Evolutionary conservation across 805 yeast genomes (phyloP).

Genomic region (Nakazawaea wickerhamii): DNA sequence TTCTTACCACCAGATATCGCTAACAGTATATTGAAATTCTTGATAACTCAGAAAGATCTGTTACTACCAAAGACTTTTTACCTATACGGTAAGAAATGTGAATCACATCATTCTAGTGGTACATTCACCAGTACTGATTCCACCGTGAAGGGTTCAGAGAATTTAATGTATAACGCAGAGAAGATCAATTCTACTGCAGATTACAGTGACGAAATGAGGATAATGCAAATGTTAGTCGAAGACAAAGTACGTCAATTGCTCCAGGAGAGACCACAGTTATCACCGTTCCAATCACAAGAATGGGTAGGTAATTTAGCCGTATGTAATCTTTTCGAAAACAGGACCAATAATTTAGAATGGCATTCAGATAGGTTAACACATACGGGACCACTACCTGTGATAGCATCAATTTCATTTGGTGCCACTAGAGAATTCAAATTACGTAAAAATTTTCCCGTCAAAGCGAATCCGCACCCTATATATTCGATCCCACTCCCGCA

Average conservation of each 20-base stretch:
- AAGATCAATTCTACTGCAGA: constrained; percentile 20
- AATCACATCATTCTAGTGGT: constrained; percentile 49
- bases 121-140: constrained; percentile 25
- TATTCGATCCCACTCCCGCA: constrained; percentile 61
- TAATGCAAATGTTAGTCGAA: constrained; percentile 34
- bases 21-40: constrained; percentile 33
- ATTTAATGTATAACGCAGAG: constrained; percentile 39
- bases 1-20: constrained; percentile 50
- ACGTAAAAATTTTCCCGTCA: constrained; percentile 32
- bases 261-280: constrained; percentile 24
- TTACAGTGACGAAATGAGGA: constrained; percentile 36
- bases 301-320: constrained; percentile 56
- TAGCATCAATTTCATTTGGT: constrained; percentile 67
- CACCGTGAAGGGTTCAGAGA: constrained; percentile 14
- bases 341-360: constrained; percentile 55
- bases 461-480: constrained; percentile 26
- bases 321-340: constrained; percentile 48
- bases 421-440: constrained; percentile 63
- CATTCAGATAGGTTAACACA: constrained; percentile 72
- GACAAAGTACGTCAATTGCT: constrained; percentile 33
- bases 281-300: constrained; percentile 30
- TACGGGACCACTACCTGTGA: constrained; percentile 65
- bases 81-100: constrained; percentile 57
- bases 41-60: constrained; percentile 34
- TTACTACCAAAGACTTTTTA: constrained; percentile 46